Evolutionary conservation across 805 yeast species (phyloP), one percentile per base, ranked within the genome.

Genomic region (Limtongozyma cylindracea): DNA sequence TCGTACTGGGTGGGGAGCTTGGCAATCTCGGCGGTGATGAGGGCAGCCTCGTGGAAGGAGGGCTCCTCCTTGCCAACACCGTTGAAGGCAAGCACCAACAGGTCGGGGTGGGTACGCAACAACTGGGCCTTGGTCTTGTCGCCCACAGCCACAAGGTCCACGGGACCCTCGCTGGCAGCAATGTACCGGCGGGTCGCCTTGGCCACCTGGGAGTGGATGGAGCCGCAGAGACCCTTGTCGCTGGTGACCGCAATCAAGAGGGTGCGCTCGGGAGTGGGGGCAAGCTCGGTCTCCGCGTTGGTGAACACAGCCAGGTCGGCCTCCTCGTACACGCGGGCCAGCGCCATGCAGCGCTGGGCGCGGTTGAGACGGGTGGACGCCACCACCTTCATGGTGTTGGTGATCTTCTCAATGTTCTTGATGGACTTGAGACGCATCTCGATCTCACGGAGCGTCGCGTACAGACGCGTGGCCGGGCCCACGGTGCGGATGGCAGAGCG

Each of bases 361-460:
- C 76, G 80, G 47, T 66, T 61, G 49, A 88, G 66, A 57, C 94
- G 73, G 37, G 98, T 88, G 19, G 96, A 84, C 19, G 98, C 98
- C 41, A 88, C 98, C 54, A 88, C 72, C 63, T 82, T 88, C 96
- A 88, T 88, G 52, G 98, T 88, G 58, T 88, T 88, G 56, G 98
- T 88, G 58, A 88, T 88, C 62, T 88, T 88, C 59, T 88, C 95
- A 50, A 88, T 84, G 65, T 88, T 88, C 63, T 84, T 88, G 50
- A 88, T 88, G 33, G 95, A 78, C 61, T 88, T 88, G 47, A 88
- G 68, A 61, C 98, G 91, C 52, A 65, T 73, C 61, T 88, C 98
- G 44, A 88, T 91, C 56, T 88, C 98, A 60, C 95, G 84, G 48
- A 88, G 64, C 37, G 98, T 88, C 42, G 98, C 98, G 61, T 78